Conservation (phyloP, 2,329 filamentous ascomycete species). For the Aspergillus proliferans region DNA sequence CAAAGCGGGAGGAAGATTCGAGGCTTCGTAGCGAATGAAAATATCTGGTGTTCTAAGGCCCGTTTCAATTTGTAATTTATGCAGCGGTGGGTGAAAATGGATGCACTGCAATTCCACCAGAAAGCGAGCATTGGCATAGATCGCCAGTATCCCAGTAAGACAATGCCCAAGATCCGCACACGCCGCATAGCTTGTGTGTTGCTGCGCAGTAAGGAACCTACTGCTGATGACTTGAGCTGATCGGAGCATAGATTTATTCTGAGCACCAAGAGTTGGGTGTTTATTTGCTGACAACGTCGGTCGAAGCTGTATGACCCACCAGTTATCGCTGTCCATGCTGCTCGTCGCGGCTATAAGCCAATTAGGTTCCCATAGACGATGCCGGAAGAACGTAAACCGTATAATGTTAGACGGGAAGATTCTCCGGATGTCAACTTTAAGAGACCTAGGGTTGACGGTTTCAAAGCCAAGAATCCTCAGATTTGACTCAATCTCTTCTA, state of each 20-base stretch:
- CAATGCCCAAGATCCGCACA: slow-evolving; percentile 31
- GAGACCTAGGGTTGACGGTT: slow-evolving; percentile 27
- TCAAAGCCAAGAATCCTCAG: slow-evolving; percentile 34
- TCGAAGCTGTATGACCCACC: slow-evolving; percentile 59
- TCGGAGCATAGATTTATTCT: slow-evolving; percentile 13
- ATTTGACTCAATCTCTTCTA: slow-evolving; percentile 35
- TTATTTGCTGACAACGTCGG: slow-evolving; percentile 11
- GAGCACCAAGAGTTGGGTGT: slow-evolving; percentile 5
- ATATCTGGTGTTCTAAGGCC: slow-evolving; percentile 30
- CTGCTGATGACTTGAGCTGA: slow-evolving; percentile 26
- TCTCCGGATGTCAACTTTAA: slow-evolving; percentile 46
- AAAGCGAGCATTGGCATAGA: slow-evolving; percentile 32
- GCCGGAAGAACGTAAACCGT: slow-evolving; percentile 63
- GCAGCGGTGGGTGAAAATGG: slow-evolving; percentile 22
- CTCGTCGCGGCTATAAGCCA: slow-evolving; percentile 70
- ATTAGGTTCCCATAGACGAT: slow-evolving; percentile 61
- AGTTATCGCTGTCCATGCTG: slow-evolving; percentile 66
- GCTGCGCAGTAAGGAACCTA: slow-evolving; percentile 16
- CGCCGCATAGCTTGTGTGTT: slow-evolving; percentile 19
- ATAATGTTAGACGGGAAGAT: slow-evolving; percentile 59
- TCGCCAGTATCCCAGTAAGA: slow-evolving; percentile 31
- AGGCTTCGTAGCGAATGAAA: slow-evolving; percentile 26
- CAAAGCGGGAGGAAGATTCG: slow-evolving; percentile 24
- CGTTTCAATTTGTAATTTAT: slow-evolving; percentile 25
- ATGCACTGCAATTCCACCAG: slow-evolving; percentile 23